Evolutionary conservation across 2,329 filamentous ascomycete species (phyloP).

Genomic region (Sporothrix curviconia): DNA sequence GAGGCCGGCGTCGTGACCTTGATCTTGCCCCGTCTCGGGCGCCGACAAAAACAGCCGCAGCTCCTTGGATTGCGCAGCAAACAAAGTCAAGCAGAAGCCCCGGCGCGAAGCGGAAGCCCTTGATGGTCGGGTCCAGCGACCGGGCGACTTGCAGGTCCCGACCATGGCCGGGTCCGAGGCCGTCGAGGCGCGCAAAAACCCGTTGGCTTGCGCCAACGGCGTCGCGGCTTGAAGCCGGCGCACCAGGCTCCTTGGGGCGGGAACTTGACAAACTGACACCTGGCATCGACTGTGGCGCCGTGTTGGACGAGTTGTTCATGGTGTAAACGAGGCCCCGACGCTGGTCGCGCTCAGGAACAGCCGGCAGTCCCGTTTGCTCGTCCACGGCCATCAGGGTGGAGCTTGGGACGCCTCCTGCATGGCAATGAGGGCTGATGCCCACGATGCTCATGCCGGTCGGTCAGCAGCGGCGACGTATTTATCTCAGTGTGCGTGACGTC

Average conservation of each 20-base stretch:
- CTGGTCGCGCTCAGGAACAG: conserved; percentile 88
- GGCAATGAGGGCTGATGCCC: conserved; percentile 78
- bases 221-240: neutral
- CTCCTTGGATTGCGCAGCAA: conserved; percentile 30
- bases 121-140: conserved; percentile 42
- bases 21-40: conserved; percentile 83
- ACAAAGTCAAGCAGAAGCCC: conserved; percentile 91
- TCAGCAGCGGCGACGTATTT: conserved; percentile 63
- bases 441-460: conserved; percentile 66
- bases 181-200: conserved; percentile 14
- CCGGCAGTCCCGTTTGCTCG: conserved; percentile 81
- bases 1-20: conserved; percentile 48
- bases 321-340: conserved; percentile 62
- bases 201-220: neutral
- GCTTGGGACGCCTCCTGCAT: conserved; percentile 69
- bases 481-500: conserved; percentile 89
- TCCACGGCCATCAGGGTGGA: conserved; percentile 88
- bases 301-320: conserved; percentile 51
- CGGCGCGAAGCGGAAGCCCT: conserved; percentile 64
- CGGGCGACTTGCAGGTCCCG: conserved; percentile 45
- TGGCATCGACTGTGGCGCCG: conserved; percentile 90
- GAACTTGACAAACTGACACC: conserved; percentile 92
- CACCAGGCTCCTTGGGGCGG: conserved; percentile 55
- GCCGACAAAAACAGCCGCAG: conserved; percentile 70
- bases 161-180: conserved; percentile 33